A percentile compares a stretch with the other conserved stretches of the same genome.
Evolutionary conservation across 352 stramenopile genomes (phyloP).

Genomic region (Globisporangium recalcitrans): DNA sequence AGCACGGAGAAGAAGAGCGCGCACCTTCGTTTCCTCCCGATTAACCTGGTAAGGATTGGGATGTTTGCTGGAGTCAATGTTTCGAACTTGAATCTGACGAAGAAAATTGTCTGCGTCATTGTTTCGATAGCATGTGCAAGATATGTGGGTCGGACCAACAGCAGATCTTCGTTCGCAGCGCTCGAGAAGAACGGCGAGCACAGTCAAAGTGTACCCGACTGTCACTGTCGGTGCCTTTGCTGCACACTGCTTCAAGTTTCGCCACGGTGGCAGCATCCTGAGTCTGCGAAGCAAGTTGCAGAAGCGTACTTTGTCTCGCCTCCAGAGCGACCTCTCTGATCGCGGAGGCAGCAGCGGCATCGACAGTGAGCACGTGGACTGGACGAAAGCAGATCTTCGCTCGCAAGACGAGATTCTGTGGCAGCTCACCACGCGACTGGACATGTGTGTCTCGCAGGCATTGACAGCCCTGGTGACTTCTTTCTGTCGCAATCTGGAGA

Average conservation of each 20-base stretch:
- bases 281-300: constrained; percentile 52
- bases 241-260: constrained; percentile 79
- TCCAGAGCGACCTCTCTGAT: constrained; percentile 40
- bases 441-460: constrained; percentile 78
- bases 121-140: constrained; percentile 57
- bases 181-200: constrained; percentile 49
- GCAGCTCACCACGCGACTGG: constrained; percentile 70
- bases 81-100: neutral
- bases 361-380: constrained; percentile 34
- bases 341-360: constrained; percentile 14
- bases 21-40: constrained; percentile 65
- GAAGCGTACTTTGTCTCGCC: constrained; percentile 48
- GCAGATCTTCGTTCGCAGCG: constrained; percentile 61
- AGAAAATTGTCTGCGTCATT: neutral
- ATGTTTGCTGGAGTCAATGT: neutral
- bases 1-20: constrained; percentile 83
- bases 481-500: constrained; percentile 67
- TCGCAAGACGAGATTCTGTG: constrained; percentile 61
- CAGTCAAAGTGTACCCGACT: constrained; percentile 61
- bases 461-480: constrained; percentile 65
- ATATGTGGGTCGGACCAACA: constrained; percentile 78
- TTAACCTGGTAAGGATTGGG: constrained; percentile 51
- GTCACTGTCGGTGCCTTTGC: constrained; percentile 79
- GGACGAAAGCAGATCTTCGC: constrained; percentile 44
- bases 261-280: constrained; percentile 65